A percentile compares a stretch with the other conserved stretches of the same genome.
Conservation (phyloP, 805 yeast species). For the Ogataea paradorogensis region DNA sequence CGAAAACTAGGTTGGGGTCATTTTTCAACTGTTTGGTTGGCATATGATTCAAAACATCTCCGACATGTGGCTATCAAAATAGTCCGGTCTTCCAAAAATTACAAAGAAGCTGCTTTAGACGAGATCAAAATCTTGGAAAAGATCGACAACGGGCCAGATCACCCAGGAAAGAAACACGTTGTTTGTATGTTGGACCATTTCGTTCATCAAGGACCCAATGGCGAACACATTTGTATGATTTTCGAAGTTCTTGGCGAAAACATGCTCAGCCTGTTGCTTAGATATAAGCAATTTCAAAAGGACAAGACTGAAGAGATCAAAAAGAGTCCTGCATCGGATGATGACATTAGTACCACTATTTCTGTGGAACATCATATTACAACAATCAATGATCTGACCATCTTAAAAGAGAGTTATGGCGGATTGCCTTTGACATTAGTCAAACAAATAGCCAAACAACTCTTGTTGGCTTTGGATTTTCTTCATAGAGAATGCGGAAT, state of each 20-base stretch:
- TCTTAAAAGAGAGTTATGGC: conserved; percentile 41
- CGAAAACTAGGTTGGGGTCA: conserved; percentile 72
- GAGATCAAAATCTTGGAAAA: conserved; percentile 51
- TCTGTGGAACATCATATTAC: conserved; percentile 23
- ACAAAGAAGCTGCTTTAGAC: conserved; percentile 62
- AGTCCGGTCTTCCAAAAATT: conserved; percentile 51
- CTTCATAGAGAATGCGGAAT: conserved; percentile 61
- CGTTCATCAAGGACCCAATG: conserved; percentile 57
- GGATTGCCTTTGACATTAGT: conserved; percentile 55
- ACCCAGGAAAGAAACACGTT: conserved; percentile 51
- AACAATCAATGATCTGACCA: conserved; percentile 33
- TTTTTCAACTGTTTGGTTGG: conserved; percentile 71
- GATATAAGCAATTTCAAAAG: conserved; percentile 42
- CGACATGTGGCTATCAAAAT: conserved; percentile 61
- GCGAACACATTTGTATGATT: conserved; percentile 63
- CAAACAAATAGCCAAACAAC: conserved; percentile 55
- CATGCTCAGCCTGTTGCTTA: conserved; percentile 46
- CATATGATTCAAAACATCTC: conserved; percentile 36
- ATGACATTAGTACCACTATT: conserved; percentile 3
- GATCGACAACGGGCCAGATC: conserved; percentile 32
- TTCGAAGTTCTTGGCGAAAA: conserved; percentile 65
- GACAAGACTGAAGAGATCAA: conserved; percentile 28
- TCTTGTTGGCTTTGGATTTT: conserved; percentile 53
- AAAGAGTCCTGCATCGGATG: conserved; percentile 12
- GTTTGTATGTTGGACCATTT: conserved; percentile 56